Evolutionary conservation across 2,329 filamentous ascomycete species (phyloP), one percentile per base, ranked within the genome.

Genomic region (Aspergillus sp.): DNA sequence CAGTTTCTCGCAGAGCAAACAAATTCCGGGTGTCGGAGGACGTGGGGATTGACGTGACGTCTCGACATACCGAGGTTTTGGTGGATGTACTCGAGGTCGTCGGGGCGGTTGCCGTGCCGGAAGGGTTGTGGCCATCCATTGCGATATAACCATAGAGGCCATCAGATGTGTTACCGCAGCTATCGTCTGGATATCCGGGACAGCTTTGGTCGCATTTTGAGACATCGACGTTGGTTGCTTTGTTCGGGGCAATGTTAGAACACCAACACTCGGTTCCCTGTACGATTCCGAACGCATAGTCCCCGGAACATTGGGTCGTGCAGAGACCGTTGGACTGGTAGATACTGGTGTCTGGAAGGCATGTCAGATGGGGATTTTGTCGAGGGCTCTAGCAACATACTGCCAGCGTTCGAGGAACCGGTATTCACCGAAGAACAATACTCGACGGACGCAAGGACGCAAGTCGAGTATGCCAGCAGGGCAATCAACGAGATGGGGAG

Each of bases 191-290:
- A 59, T 74, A 79, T n/a, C 77, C 77, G 10, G 77, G 76, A 50
- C 77, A 80, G 17, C 56, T 44, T 38, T 69, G 61, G 50, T 68
- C 61, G 62, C 77, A 80, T 5, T 72, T 57, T 1, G 63, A 62
- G 3, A 45, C 41, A 19, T 58, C 50, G 13, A 64, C 62, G 43
- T 63, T 68, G 6, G 68, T 67, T 5, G 66, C 70, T 34, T 67
- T 55, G 6, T 69, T 66, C 2, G 77, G 77, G 11, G 65, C 66
- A 47, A 76, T 72, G 53, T 79, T 73, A 7, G 77, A 75, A 60
- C 77, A 80, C 77, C 77, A 80, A 61, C 77, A 80, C 16, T 66
- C 63, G 49, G 74, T 69, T n/a, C 66, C 72, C 58, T 76, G 75
- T 9, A 79, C 51, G 34, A 80, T 67, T 13, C 71, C 77, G 52